A percentile compares a stretch with the other conserved stretches of the same genome.
These are phyloP conservation scores for Chaetomidium leptoderma DNA, from an alignment of 495 filamentous ascomycete genomes.

Conservation along the genomic window DNA sequence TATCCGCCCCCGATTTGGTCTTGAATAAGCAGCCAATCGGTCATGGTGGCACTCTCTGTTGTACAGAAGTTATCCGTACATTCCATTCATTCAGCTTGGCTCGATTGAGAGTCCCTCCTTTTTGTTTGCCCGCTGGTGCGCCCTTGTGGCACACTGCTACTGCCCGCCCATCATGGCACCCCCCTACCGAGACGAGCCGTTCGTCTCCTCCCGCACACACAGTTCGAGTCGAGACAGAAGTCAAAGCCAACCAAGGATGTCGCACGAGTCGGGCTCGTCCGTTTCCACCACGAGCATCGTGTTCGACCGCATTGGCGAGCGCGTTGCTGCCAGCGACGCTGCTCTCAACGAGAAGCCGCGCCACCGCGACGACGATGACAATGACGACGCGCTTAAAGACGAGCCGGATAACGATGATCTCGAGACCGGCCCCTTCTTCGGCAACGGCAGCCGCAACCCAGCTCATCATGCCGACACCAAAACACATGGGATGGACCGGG, in stretches of 20 bases:
- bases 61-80: constrained; percentile 9
- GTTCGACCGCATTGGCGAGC: constrained; percentile 65
- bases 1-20: constrained; percentile 14
- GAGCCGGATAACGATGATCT: constrained; percentile 38
- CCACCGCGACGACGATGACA: constrained; percentile 42
- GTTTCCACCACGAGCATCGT: constrained; percentile 74
- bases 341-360: constrained; percentile 12
- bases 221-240: constrained; percentile 12
- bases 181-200: constrained; percentile 12
- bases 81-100: background rate
- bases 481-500: constrained; percentile 52
- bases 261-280: constrained; percentile 59
- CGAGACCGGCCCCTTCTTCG: constrained; percentile 46
- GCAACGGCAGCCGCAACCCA: constrained; percentile 20
- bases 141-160: constrained; percentile 4
- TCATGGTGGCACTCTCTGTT: constrained; percentile 12
- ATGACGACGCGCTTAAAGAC: constrained; percentile 46
- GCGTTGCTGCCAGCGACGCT: constrained; percentile 36
- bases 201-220: background rate
- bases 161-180: constrained; percentile 3
- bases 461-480: constrained; percentile 15
- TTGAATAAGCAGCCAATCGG: constrained; percentile 21
- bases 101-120: constrained; percentile 4
- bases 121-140: constrained; percentile 11
- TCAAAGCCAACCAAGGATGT: constrained; percentile 32